Conservation (phyloP, 1,139 yeast genomes). For the Blastobotrys petasosporus region DNA sequence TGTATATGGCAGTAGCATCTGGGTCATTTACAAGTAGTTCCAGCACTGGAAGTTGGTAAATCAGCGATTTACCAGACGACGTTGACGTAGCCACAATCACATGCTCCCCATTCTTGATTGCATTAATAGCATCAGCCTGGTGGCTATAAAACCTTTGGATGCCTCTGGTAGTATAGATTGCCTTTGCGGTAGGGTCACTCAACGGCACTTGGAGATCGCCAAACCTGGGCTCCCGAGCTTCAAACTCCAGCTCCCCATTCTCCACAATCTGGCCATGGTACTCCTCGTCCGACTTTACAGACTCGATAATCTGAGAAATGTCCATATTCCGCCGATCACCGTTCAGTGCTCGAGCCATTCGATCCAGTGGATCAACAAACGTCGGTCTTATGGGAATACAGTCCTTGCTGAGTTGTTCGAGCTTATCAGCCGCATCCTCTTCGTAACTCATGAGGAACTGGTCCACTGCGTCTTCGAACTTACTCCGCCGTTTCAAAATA, state of each 20-base stretch:
- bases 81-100: conserved; percentile 89
- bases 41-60: conserved; percentile 83
- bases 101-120: conserved; percentile 48
- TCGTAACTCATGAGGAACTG: conserved; percentile 34
- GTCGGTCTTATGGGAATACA: conserved; percentile 40
- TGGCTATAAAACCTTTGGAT: conserved; percentile 61
- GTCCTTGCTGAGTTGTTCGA: conserved; percentile 34
- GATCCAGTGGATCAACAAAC: conserved; percentile 21
- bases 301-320: conserved; percentile 43
- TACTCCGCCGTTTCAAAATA: conserved; percentile 52
- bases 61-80: conserved; percentile 89
- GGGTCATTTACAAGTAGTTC: conserved; percentile 41
- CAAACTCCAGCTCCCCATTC: conserved; percentile 38
- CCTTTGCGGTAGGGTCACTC: conserved; percentile 43
- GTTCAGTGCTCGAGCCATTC: conserved; percentile 12
- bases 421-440: conserved; percentile 36
- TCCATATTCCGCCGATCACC: conserved; percentile 24
- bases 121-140: conserved; percentile 70
- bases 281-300: conserved; percentile 34
- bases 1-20: conserved; percentile 65
- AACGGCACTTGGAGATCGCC: conserved; percentile 36
- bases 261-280: conserved; percentile 59
- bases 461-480: conserved; percentile 44
- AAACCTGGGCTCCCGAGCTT: conserved; percentile 43
- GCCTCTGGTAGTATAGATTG: conserved; percentile 41